Evolutionary conservation across 2,329 filamentous ascomycete species (phyloP), one percentile per base, ranked within the genome.

Genomic region (Fusarium virguliforme): DNA sequence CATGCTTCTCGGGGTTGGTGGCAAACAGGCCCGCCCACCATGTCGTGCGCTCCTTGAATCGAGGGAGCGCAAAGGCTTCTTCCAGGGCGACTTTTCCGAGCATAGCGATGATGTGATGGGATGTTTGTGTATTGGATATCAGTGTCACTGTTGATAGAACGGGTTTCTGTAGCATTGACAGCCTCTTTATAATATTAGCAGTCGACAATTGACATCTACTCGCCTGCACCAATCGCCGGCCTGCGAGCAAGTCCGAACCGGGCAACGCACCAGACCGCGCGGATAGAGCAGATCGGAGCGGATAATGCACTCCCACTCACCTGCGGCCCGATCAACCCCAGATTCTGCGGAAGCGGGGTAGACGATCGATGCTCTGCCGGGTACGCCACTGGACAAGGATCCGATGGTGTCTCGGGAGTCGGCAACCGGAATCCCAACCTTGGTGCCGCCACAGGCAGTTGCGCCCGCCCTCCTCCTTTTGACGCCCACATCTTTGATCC

Each of bases 11-110:
- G 2, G 86, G 82, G 69, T 90, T 85, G n/a, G 85, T 82, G 13
- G 87, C 85, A 75, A 90, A 91, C 24, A 91, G 78, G 5, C 82
- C 79, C 1, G 89, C 89, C 88, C 88, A 90, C 87, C 88, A 90
- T 72, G 82, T 81, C 6, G 87, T 88, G 77, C 86, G 86, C 68
- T 90, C 87, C 50, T 85, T 82, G 67, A 90, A 84, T 35, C 88
- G 84, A 48, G 89, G 88, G 7, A 90, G 82, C 66, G 85, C 86
- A 68, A 90, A 90, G 13, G 88, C 88, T 79, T 91, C 89, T 77
- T 91, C 89, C 24, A 91, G 82, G 12, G 86, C 86, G 64, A 91
- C 84, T 69, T 91, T 91, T 65, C 89, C 89, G 12, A 85, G 79
- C 87, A 90, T 90, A 26, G 5, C 77, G 63, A 48, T 12, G 32